Evolutionary conservation across 2,329 filamentous ascomycete species (phyloP).

Genomic region (Geosmithia flava): DNA sequence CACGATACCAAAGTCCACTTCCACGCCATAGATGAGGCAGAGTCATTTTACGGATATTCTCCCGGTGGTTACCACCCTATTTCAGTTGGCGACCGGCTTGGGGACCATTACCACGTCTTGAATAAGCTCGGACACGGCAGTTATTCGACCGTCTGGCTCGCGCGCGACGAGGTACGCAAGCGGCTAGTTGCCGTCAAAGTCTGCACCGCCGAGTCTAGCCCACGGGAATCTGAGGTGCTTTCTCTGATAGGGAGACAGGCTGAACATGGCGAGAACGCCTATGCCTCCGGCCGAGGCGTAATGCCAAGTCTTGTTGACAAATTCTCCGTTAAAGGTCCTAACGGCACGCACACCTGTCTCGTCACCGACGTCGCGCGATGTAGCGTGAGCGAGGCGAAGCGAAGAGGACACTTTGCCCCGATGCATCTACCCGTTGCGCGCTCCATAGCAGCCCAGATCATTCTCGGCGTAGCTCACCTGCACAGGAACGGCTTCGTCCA

Average conservation of each 20-base stretch:
- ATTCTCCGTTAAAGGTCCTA: constrained; percentile 12
- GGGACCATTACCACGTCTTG: constrained; percentile 10
- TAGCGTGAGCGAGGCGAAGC: constrained; percentile 9
- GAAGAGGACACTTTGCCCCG: not conserved
- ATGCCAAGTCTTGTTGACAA: not conserved
- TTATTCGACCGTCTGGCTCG: constrained; percentile 21
- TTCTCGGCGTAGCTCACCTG: constrained; percentile 14
- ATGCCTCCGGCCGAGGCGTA: not conserved
- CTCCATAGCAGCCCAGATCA: constrained; percentile 13
- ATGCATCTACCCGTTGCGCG: constrained; percentile 11
- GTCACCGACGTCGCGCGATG: constrained; percentile 11
- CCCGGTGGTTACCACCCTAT: constrained; percentile 25
- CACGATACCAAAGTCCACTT: not conserved
- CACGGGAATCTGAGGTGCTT: constrained; percentile 10
- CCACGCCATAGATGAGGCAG: constrained; percentile 7
- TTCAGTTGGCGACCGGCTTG: constrained; percentile 20
- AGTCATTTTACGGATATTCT: constrained; percentile 13
- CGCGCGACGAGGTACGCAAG: constrained; percentile 7
- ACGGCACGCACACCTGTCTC: constrained; percentile 14
- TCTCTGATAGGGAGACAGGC: constrained; percentile 2
- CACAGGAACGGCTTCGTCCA: constrained; percentile 17
- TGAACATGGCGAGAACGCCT: constrained; percentile 5
- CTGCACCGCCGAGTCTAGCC: constrained; percentile 10
- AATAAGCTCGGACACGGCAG: constrained; percentile 14
- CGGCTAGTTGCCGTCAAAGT: constrained; percentile 19